Evolutionary conservation across 106 monocot species (phyloP).

Genomic region (Iris macrosiphon): DNA sequence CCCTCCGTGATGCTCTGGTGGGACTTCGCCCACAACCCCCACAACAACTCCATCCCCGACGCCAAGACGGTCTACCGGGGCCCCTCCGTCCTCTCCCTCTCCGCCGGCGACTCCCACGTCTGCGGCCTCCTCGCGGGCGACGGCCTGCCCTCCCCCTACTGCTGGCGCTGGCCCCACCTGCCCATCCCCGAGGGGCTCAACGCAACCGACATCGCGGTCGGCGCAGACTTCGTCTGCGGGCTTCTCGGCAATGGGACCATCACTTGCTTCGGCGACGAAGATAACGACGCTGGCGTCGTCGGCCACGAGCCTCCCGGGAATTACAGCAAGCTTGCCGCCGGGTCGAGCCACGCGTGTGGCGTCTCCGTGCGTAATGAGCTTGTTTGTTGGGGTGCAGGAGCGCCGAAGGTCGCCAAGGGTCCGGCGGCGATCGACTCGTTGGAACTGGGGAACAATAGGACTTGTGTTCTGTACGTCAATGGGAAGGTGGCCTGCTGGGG

Average conservation of each 20-base stretch:
- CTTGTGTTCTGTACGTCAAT: slow-evolving; percentile 38
- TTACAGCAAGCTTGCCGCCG: slow-evolving; percentile 42
- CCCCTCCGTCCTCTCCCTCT: slow-evolving; percentile 15
- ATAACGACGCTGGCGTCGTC: slow-evolving; percentile 19
- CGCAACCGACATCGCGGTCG: slow-evolving; percentile 51
- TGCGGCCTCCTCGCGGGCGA: slow-evolving; percentile 39
- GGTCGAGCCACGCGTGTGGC: slow-evolving; percentile 54
- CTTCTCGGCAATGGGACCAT: slow-evolving; percentile 4
- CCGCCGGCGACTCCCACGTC: slow-evolving; percentile 58
- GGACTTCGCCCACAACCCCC: slow-evolving; percentile 22
- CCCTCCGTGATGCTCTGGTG: slow-evolving; percentile 72
- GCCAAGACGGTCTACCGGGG: slow-evolving; percentile 57
- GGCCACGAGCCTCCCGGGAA: slow-evolving; percentile 30
- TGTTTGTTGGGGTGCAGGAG: slow-evolving; percentile 59
- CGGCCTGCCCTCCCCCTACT: slow-evolving; percentile 14
- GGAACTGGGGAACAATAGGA: slow-evolving; percentile 41
- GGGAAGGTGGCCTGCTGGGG: slow-evolving; percentile 60
- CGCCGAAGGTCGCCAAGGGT: slow-evolving; percentile 12
- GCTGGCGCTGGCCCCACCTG: slow-evolving; percentile 78
- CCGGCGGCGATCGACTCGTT: slow-evolving; percentile 10
- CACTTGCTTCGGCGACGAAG: slow-evolving; percentile 46
- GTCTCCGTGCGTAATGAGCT: slow-evolving; percentile 15
- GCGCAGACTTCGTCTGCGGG: slow-evolving; percentile 65
- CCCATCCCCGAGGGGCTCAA: neutral
- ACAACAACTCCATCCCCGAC: neutral